Evolutionary conservation across 2,329 filamentous ascomycete species (phyloP).

Genomic region (Stagonosporopsis cucurbitacearum): DNA sequence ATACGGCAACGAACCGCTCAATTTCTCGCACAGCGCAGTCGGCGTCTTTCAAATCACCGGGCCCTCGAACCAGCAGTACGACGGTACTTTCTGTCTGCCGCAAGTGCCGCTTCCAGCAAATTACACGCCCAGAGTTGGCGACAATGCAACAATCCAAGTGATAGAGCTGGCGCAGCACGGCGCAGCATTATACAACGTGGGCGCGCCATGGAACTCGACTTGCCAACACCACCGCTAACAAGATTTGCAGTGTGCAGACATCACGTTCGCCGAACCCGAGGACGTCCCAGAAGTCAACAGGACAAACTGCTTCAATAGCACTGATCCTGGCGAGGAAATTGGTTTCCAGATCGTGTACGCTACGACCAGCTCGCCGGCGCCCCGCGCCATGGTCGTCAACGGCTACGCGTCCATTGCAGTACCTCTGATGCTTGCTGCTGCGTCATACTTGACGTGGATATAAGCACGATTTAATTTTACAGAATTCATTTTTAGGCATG

Average conservation of each 20-base stretch:
- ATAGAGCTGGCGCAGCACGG: conserved; percentile 85
- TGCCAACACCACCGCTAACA: background rate
- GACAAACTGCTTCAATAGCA: conserved; percentile 89
- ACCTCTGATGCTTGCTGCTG: conserved; percentile 37
- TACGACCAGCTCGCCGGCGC: conserved; percentile 44
- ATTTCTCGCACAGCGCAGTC: conserved; percentile 87
- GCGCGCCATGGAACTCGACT: conserved; percentile 43
- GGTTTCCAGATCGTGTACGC: conserved; percentile 80
- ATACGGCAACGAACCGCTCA: conserved; percentile 77
- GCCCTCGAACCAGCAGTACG: conserved; percentile 82
- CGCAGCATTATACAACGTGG: conserved; percentile 79
- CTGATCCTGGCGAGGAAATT: conserved; percentile 56
- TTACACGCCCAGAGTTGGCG: conserved; percentile 74
- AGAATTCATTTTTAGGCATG: conserved; percentile 7
- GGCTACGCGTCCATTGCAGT: conserved; percentile 35
- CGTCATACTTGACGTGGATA: conserved; percentile 39
- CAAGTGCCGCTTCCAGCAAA: conserved; percentile 84
- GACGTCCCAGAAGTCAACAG: conserved; percentile 78
- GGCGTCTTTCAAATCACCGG: conserved; percentile 82
- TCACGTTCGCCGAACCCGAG: conserved; percentile 82
- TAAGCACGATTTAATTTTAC: conserved; percentile 9
- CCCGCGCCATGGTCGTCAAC: conserved; percentile 33
- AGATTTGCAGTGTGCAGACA: conserved; percentile 81
- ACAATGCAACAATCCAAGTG: conserved; percentile 88
- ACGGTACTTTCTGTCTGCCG: conserved; percentile 85